phyloP scores from a whole-genome alignment of 108 stramenopile genomes.

The Craspedostauros australis region DNA sequence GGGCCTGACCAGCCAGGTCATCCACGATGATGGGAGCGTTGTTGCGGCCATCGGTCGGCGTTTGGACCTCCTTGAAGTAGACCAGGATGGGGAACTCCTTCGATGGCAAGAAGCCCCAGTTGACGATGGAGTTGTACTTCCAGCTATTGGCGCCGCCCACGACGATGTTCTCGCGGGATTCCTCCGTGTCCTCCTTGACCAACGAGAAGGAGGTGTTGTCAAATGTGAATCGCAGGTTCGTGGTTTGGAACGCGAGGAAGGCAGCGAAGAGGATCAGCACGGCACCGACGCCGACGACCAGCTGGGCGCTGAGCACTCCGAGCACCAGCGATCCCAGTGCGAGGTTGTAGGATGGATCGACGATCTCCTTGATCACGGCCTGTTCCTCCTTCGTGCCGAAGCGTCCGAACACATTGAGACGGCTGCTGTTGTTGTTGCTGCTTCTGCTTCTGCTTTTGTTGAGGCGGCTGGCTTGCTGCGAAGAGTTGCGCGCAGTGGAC shows the following conservation, averaged over 20 bases:
- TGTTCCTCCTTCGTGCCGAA: too few species aligned
- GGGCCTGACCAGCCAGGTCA: conserved; percentile 28
- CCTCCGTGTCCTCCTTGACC: conserved; percentile 27
- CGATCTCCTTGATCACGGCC: too few species aligned
- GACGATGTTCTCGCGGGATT: conserved; percentile 64
- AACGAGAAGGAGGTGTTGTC: conserved; percentile 49
- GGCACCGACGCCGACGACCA: conserved; percentile 32
- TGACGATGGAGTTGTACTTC: conserved; percentile 60
- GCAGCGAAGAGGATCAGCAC: conserved; percentile 29
- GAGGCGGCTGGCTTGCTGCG: too few species aligned
- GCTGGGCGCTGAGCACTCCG: conserved; percentile 7
- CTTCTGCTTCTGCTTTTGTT: too few species aligned
- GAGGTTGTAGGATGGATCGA: conserved; percentile 47
- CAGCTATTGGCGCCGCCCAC: conserved; percentile 74
- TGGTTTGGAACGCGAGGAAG: conserved; percentile 51
- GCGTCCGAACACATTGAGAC: too few species aligned
- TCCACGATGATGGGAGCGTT: conserved; percentile 29
- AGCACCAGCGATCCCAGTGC: conserved; percentile 38
- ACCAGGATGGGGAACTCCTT: conserved; percentile 64
- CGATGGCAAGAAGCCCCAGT: conserved; percentile 75
- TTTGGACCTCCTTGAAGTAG: conserved; percentile 82
- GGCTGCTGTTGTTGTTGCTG: too few species aligned
- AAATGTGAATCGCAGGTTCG: conserved; percentile 48
- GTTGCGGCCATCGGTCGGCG: conserved; percentile 33
- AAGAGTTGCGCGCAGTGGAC: too few species aligned